Conservation (phyloP, 371 early-diverging fungal genomes). For the Syncephalis plumigaleata region DNA sequence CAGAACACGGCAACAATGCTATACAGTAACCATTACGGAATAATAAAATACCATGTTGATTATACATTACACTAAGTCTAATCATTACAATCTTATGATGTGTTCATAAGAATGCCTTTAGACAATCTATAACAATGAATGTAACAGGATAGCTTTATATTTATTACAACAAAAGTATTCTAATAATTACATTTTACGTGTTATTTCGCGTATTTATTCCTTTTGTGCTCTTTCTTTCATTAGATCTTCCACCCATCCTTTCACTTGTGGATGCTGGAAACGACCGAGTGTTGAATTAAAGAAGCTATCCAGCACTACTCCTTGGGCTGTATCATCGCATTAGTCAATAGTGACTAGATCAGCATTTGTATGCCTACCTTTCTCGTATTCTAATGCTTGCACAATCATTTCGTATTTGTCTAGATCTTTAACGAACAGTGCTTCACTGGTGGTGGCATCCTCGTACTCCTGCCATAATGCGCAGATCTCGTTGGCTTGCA, state of each 20-base stretch:
- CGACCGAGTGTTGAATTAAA: slow-evolving; percentile 60
- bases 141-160: no score
- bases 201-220: no score
- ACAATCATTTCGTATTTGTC: slow-evolving; percentile 93
- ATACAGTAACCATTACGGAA: no score
- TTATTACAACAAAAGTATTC: no score
- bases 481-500: slow-evolving; percentile 45
- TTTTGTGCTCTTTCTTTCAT: no score
- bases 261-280: slow-evolving; percentile 63
- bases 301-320: slow-evolving; percentile 46
- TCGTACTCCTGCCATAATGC: slow-evolving; percentile 82
- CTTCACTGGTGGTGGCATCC: slow-evolving; percentile 53
- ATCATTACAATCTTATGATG: no score
- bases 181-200: no score
- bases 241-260: slow-evolving; percentile 66
- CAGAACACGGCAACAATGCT: no score
- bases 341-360: background rate
- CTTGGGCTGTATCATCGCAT: slow-evolving; percentile 29
- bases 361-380: slow-evolving; percentile 22
- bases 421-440: slow-evolving; percentile 70
- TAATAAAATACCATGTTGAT: no score
- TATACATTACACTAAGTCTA: no score
- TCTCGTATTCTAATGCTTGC: slow-evolving; percentile 83
- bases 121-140: no score
- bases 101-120: no score